Conservation (phyloP, 305 asterid genomes). For the Fraxinus baroniana region DNA sequence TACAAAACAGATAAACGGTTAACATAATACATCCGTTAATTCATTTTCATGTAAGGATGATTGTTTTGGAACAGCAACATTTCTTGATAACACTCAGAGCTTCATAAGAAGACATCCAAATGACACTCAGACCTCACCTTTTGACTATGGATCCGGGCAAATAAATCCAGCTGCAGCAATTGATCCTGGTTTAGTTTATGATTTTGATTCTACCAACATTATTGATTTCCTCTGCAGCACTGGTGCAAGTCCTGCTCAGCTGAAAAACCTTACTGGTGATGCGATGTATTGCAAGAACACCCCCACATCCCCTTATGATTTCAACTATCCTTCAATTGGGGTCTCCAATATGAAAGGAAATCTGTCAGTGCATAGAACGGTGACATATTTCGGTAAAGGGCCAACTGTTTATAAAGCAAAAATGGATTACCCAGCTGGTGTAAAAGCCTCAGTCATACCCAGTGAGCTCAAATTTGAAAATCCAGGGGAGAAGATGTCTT, state of each 20-base stretch:
- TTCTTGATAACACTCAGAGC: conserved; percentile 43
- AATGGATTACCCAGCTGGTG: conserved; percentile 45
- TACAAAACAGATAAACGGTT: background rate
- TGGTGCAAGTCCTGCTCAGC: conserved; percentile 53
- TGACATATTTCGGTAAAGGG: conserved; percentile 53
- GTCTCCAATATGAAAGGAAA: conserved; percentile 46
- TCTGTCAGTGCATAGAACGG: conserved; percentile 46
- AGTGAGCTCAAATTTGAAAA: conserved; percentile 30
- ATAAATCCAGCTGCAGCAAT: conserved; percentile 56
- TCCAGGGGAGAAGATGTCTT: conserved; percentile 41
- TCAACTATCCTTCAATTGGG: conserved; percentile 67
- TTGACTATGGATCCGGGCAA: conserved; percentile 65
- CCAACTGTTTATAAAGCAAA: conserved; percentile 39
- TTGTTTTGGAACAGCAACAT: conserved; percentile 38
- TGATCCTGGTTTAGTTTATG: conserved; percentile 60
- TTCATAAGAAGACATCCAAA: conserved; percentile 48
- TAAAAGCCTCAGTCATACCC: conserved; percentile 46
- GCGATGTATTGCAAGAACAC: conserved; percentile 34
- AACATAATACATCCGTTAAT: background rate
- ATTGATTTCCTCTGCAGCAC: conserved; percentile 60
- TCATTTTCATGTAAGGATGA: background rate
- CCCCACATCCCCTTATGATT: conserved; percentile 33
- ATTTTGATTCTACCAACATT: conserved; percentile 40
- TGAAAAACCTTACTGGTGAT: conserved; percentile 51
- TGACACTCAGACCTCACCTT: conserved; percentile 43